A percentile compares a stretch with the other conserved stretches of the same genome.
Evolutionary conservation across 2,329 filamentous ascomycete species (phyloP).

Genomic region (Tolypocladium paradoxum): DNA sequence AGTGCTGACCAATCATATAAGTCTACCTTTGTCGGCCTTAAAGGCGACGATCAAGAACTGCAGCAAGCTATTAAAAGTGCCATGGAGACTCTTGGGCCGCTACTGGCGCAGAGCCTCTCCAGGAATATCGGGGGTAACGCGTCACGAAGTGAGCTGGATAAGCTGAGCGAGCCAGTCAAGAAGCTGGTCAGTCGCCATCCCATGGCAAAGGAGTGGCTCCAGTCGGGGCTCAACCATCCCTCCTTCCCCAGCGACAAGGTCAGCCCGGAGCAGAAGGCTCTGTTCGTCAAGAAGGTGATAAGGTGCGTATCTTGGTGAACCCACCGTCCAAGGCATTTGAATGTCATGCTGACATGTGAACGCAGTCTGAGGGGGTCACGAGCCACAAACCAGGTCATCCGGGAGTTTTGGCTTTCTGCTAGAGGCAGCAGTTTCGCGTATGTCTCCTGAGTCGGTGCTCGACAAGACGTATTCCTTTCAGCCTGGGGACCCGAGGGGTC

Average conservation of each 20-base stretch:
- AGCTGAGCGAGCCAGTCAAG: conserved; percentile 59
- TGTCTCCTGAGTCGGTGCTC: conserved; percentile 30
- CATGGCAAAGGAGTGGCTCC: conserved; percentile 50
- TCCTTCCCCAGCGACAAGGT: conserved; percentile 52
- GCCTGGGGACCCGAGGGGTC: not conserved
- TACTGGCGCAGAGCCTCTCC: conserved; percentile 48
- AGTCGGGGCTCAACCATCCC: conserved; percentile 43
- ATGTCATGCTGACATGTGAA: not conserved
- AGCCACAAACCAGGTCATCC: conserved; percentile 55
- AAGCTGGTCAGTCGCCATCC: conserved; percentile 50
- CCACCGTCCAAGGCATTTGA: too few relatives aligned
- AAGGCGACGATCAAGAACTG: conserved; percentile 28
- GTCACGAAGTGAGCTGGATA: conserved; percentile 61
- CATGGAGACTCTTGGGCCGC: conserved; percentile 49
- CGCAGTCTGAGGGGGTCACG: conserved; percentile 50
- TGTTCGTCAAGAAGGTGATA: conserved; percentile 57
- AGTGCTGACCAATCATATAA: conserved; percentile 14
- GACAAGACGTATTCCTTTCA: not conserved
- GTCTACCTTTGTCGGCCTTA: conserved; percentile 43
- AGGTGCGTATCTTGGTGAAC: conserved; percentile 28
- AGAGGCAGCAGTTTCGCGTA: conserved; percentile 52
- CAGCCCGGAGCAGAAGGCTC: conserved; percentile 43
- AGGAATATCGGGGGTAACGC: conserved; percentile 59
- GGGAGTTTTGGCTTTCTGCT: conserved; percentile 63
- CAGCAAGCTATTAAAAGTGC: conserved; percentile 35